Conservation (phyloP, 257 asterid species). For the Paulownia fortunei region DNA sequence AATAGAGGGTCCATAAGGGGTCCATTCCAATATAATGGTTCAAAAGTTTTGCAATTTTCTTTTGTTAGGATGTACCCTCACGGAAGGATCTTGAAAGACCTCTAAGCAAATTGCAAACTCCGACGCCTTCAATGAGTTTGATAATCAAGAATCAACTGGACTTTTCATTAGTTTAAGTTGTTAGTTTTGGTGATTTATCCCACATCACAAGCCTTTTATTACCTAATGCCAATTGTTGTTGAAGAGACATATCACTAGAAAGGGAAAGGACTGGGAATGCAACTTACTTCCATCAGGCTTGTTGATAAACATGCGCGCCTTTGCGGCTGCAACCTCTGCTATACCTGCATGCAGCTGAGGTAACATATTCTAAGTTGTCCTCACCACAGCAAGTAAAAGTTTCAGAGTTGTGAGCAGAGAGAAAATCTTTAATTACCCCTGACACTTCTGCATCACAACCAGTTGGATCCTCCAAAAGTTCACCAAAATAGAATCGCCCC, state of each 20-base stretch:
- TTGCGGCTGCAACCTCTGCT: slow-evolving; percentile 99
- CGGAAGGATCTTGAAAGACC: neutral
- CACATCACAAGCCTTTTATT: neutral
- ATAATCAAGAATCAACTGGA: slow-evolving; percentile 3
- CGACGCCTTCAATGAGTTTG: neutral
- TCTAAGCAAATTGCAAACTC: neutral
- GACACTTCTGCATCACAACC: slow-evolving; percentile 89
- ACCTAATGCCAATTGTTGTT: slow-evolving; percentile 10
- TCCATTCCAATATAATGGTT: neutral
- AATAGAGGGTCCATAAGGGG: neutral
- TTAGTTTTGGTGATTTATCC: neutral
- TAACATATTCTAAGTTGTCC: slow-evolving; percentile 39
- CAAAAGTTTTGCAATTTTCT: slow-evolving; percentile 4
- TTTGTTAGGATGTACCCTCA: neutral
- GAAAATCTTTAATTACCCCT: slow-evolving; percentile 58
- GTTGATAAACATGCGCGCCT: slow-evolving; percentile 95
- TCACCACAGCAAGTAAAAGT: slow-evolving; percentile 27
- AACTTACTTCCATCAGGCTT: slow-evolving; percentile 98
- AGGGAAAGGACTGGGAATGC: neutral
- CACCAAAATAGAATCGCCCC: slow-evolving; percentile 99
- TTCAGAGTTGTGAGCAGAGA: slow-evolving; percentile 24
- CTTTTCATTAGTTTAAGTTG: neutral
- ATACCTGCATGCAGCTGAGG: slow-evolving; percentile 94
- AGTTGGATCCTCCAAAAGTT: slow-evolving; percentile 58
- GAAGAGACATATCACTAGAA: slow-evolving; percentile 4